Evolutionary conservation across 257 asterid genomes (phyloP), one percentile per base, ranked within the genome.

Genomic region (Solanum neorickii): DNA sequence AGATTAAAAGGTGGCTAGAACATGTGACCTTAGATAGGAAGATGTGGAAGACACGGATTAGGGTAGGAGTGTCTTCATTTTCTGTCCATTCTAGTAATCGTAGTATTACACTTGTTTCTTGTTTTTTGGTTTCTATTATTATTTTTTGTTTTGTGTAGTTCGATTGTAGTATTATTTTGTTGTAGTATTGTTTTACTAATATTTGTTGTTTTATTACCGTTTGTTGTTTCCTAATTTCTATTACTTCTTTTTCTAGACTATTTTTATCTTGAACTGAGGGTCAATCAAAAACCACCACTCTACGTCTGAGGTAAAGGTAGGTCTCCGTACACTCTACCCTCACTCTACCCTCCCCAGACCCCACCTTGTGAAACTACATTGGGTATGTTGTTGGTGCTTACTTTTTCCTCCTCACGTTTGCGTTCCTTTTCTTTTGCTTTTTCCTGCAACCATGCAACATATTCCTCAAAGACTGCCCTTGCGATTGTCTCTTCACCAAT

Each of bases 341-440:
- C 27, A 59, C 68, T 21, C 13, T 59, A 59, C 27, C 27, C 66
- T 59, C 25, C 66, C 66, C 68, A 59, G 1, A 65, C 72, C 69
- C 15, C 72, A 65, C 72, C 25, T n/a, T 13, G 33, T 65, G 33
- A n/a, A 31, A n/a, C 33, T 62, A 62, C 70, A 62, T 12, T 10
- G 70, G 29, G 70, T 69, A 69, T 69, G 12, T 74, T 46, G 12
- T 74, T 46, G 42, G 23, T 41, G 14, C 7, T 88, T 89, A 95
- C 99, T 98, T 96, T 96, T 73, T 95, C 99, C 89, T 96, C 99
- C 87, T 95, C 98, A 84, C 98, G 93, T 90, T 94, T 95, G 74
- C 98, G 98, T 85, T 95, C 99, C 92, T 96, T 97, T 60, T 96
- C 99, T 92, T 93, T 95, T 23, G 87, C 88, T 89, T 94, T 97